These are phyloP conservation scores for Aspergillus glaucus DNA, from an alignment of 2,329 filamentous ascomycete species.

Conservation along the genomic window DNA sequence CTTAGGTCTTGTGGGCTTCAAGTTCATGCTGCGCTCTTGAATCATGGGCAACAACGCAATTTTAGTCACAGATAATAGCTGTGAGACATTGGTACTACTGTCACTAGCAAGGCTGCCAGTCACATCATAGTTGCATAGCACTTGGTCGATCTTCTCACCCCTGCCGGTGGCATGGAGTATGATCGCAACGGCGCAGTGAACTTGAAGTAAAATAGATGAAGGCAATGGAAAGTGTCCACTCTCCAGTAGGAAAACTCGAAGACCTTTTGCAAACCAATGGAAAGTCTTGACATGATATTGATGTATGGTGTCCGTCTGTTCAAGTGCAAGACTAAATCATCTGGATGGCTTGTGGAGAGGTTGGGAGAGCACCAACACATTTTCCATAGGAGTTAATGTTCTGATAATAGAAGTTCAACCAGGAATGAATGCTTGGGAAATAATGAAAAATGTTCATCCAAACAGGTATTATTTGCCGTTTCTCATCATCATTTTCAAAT, in stretches of 20 bases:
- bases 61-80: constrained; percentile 10
- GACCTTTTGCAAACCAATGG: constrained; percentile 2
- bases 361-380: constrained; percentile 11
- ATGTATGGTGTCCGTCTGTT: constrained; percentile 8
- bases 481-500: constrained; percentile 5
- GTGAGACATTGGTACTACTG: constrained; percentile 10
- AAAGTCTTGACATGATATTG: constrained; percentile 14
- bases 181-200: constrained; percentile 16
- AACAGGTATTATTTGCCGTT: constrained; percentile 7
- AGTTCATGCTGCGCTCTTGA: not conserved
- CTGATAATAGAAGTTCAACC: constrained; percentile 9
- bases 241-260: constrained; percentile 6
- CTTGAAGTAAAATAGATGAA: constrained; percentile 9
- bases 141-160: constrained; percentile 13
- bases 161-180: constrained; percentile 13
- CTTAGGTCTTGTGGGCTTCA: not conserved
- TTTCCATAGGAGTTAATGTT: constrained; percentile 11
- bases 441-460: constrained; percentile 15
- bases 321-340: constrained; percentile 10
- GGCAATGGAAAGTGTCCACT: constrained; percentile 9
- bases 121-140: constrained; percentile 8
- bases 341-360: constrained; percentile 11
- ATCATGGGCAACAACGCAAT: constrained; percentile 7
- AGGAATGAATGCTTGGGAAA: constrained; percentile 11
- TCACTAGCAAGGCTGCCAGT: constrained; percentile 8